These are phyloP conservation scores for Trichocladium uniseriatum DNA, from an alignment of 495 filamentous ascomycete species.

Conservation along the genomic window DNA sequence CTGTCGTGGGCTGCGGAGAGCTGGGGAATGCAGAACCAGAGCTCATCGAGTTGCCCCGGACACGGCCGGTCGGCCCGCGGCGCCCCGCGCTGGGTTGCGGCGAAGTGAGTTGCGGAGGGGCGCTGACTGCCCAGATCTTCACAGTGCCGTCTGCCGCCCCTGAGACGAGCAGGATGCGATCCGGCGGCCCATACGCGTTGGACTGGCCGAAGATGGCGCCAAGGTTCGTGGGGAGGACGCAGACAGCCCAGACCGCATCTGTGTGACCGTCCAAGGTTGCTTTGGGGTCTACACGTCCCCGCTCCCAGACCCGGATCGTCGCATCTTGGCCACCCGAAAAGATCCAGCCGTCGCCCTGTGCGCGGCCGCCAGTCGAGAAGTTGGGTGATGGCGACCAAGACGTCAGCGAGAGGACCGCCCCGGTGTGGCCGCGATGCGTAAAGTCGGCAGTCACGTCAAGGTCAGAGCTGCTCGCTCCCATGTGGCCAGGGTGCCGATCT, in stretches of 20 bases:
- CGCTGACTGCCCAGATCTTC: constrained; percentile 87
- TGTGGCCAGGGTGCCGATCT: constrained; percentile 47
- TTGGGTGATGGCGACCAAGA: constrained; percentile 76
- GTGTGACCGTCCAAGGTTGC: constrained; percentile 90
- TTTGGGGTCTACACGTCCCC: constrained; percentile 87
- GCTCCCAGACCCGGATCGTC: constrained; percentile 89
- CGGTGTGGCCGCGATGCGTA: constrained; percentile 85
- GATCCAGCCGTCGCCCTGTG: constrained; percentile 87
- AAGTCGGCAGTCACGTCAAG: constrained; percentile 89
- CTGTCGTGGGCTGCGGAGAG: constrained; percentile 79
- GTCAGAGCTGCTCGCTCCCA: constrained; percentile 50
- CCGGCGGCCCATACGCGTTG: constrained; percentile 60
- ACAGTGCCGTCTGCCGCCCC: constrained; percentile 87
- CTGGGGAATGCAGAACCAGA: constrained; percentile 83
- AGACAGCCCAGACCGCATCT: constrained; percentile 92
- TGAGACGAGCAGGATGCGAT: constrained; percentile 81
- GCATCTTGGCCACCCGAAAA: constrained; percentile 95
- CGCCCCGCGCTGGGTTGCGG: constrained; percentile 51
- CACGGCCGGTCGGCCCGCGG: constrained; percentile 68
- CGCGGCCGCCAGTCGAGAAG: constrained; percentile 79
- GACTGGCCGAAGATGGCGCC: constrained; percentile 66
- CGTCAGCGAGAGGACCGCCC: constrained; percentile 78
- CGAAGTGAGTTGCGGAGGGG: constrained; percentile 75
- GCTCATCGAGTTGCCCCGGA: constrained; percentile 81
- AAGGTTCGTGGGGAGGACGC: constrained; percentile 78